Evolutionary conservation across 2,329 filamentous ascomycete genomes (phyloP).

Genomic region (Colletotrichum coccodes): DNA sequence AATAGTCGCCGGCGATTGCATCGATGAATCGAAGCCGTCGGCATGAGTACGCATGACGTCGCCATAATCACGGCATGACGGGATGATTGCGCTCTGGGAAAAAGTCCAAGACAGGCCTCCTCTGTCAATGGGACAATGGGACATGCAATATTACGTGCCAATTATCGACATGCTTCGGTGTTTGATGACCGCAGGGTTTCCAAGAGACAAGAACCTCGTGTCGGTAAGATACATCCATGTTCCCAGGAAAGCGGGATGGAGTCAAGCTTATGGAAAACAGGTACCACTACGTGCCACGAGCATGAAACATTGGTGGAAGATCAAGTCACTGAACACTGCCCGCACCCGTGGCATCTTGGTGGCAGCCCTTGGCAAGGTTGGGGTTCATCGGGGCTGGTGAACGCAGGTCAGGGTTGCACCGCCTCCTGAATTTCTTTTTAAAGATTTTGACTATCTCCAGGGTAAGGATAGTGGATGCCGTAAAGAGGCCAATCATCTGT

Average conservation of each 20-base stretch:
- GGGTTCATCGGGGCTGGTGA: slow-evolving; percentile 26
- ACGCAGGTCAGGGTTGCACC: slow-evolving; percentile 29
- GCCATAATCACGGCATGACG: not conserved
- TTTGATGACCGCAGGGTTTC: slow-evolving; percentile 27
- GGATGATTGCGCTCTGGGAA: not conserved
- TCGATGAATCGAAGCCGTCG: not conserved
- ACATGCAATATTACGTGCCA: slow-evolving; percentile 6
- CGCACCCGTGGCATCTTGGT: slow-evolving; percentile 16
- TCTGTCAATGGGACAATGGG: not conserved
- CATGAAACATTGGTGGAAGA: slow-evolving; percentile 21
- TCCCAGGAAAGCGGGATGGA: slow-evolving; percentile 24
- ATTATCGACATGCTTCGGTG: slow-evolving; percentile 22
- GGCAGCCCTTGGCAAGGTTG: slow-evolving; percentile 26
- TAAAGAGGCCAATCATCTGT: slow-evolving; percentile 31
- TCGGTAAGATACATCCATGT: slow-evolving; percentile 19
- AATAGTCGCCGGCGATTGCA: not conserved
- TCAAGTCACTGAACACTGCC: slow-evolving; percentile 14
- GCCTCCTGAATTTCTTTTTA: slow-evolving; percentile 35
- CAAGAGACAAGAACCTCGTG: slow-evolving; percentile 11
- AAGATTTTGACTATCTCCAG: slow-evolving; percentile 32
- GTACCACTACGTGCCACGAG: slow-evolving; percentile 16
- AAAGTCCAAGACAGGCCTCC: not conserved
- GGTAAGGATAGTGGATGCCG: slow-evolving; percentile 27
- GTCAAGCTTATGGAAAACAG: not conserved
- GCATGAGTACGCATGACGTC: not conserved